Evolutionary conservation across 139 green algal genomes (phyloP), one percentile per base, ranked within the genome.

Genomic region (Volvox africanus): DNA sequence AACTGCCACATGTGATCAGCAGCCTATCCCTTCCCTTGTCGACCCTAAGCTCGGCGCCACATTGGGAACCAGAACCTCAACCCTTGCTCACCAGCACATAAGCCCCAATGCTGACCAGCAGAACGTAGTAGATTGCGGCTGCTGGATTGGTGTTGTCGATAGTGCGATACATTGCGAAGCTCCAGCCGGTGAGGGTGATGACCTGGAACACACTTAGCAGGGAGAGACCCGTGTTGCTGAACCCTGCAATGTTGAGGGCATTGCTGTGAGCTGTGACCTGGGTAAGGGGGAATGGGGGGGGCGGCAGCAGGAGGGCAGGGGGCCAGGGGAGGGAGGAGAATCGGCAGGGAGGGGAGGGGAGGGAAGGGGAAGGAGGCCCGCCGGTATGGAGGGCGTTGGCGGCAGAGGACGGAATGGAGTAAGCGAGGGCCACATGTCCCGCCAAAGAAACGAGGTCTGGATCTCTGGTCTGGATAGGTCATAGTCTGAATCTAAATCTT

Each of bases 61-160:
- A 55, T 55, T 9, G 44, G 44, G 44, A 55, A 55, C 44, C 44
- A 14, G 44, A 55, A 14, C n/a, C n/a, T n/a, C n/a, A n/a, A n/a
- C 44, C 76, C 76, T 20, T 44, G 90, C 96, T 91, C 62, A 98
- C 94, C 91, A 97, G 93, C 90, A 97, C 96, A 91, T 97, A 97
- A 2, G 95, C 87, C 30, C 96, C 95, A 61, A 97, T 93, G 30
- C 96, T 65, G 32, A 97, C 89, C 61, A 97, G 84, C 19, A 95
- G 30, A 11, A 98, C 50, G 77, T 96, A 98, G 89, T 96, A 97
- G 37, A 96, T 35, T 26, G 95, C 78, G 26, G 86, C 87, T 16
- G 76, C 30, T 21, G 93, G 83, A n/a, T 91, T 92, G 36, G 82
- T 92, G 61, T 80, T 85, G 87, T 95, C 93, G 33, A 95, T 93